These are phyloP conservation scores for Protomyces inouyei DNA, from an alignment of 1,139 yeast genomes.

Conservation along the genomic window DNA sequence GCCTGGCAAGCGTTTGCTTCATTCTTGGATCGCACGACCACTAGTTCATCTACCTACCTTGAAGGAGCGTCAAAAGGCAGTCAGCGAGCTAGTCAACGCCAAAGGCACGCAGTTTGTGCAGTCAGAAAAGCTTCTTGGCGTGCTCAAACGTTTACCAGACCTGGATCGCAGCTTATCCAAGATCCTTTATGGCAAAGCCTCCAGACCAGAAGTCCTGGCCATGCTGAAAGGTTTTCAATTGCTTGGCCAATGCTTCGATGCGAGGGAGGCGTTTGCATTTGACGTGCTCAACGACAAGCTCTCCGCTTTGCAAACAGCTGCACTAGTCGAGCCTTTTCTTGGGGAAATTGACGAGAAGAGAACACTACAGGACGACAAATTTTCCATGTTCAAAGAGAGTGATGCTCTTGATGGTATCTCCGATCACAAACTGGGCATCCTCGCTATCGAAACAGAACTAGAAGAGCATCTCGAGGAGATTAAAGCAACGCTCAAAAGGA, in stretches of 20 bases:
- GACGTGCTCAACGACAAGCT: constrained; percentile 33
- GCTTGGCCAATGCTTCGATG: constrained; percentile 34
- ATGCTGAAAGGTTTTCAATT: constrained; percentile 46
- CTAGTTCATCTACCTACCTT: constrained; percentile 52
- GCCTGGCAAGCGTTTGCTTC: constrained; percentile 64
- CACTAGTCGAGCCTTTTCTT: constrained; percentile 42
- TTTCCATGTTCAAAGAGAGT: constrained; percentile 36
- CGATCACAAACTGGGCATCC: constrained; percentile 34
- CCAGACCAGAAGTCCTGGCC: constrained; percentile 60
- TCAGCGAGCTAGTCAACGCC: constrained; percentile 53
- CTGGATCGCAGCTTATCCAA: constrained; percentile 63
- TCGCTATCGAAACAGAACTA: constrained; percentile 43
- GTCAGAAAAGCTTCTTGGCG: constrained; percentile 50
- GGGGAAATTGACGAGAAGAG: constrained; percentile 53
- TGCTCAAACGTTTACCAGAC: constrained; percentile 54
- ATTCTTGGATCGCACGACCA: constrained; percentile 73
- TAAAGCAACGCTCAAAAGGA: constrained; percentile 50
- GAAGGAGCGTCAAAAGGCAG: constrained; percentile 57
- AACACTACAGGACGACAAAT: constrained; percentile 52
- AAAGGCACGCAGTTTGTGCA: constrained; percentile 33
- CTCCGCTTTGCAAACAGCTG: constrained; percentile 33
- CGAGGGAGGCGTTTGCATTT: constrained; percentile 36
- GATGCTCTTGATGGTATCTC: constrained; percentile 46
- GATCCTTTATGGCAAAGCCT: constrained; percentile 59
- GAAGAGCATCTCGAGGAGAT: constrained; percentile 50